phyloP scores from a whole-genome alignment of 2,329 filamentous ascomycete species.

The Diaporthe destruens region DNA sequence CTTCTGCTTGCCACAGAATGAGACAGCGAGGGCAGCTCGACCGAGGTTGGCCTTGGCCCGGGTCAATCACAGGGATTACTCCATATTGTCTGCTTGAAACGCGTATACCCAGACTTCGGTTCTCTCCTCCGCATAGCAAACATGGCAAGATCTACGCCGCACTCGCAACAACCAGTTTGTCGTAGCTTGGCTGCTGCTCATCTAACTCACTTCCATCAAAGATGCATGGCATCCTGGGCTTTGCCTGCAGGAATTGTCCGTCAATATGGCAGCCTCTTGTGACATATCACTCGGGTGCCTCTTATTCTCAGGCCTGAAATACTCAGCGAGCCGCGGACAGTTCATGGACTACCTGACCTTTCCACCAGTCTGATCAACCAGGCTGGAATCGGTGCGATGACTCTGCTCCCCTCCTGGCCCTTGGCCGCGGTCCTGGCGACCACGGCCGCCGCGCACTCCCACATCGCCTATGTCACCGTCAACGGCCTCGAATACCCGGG shows the following conservation, averaged over 20 bases:
- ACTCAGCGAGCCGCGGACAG: not conserved
- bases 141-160: conserved; percentile 17
- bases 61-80: conserved; percentile 17
- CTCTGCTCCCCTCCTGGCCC: not conserved
- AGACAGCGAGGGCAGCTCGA: not conserved
- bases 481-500: conserved; percentile 61
- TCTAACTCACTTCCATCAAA: not conserved
- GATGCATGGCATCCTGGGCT: not conserved
- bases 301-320: not conserved
- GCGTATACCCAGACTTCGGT: not conserved
- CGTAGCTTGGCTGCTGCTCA: conserved; percentile 1
- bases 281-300: not conserved
- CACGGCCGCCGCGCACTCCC: conserved; percentile 46
- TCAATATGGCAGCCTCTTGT: not conserved
- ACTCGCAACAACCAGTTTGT: not conserved
- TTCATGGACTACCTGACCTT: not conserved
- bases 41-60: not conserved
- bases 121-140: conserved; percentile 20
- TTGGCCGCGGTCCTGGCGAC: not conserved
- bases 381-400: not conserved
- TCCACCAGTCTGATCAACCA: not conserved
- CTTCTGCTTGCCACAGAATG: not conserved
- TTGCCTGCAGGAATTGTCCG: not conserved
- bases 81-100: conserved; percentile 31
- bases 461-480: conserved; percentile 53